Conservation (phyloP, 2,329 filamentous ascomycete species). For the Fusarium mangiferae region DNA sequence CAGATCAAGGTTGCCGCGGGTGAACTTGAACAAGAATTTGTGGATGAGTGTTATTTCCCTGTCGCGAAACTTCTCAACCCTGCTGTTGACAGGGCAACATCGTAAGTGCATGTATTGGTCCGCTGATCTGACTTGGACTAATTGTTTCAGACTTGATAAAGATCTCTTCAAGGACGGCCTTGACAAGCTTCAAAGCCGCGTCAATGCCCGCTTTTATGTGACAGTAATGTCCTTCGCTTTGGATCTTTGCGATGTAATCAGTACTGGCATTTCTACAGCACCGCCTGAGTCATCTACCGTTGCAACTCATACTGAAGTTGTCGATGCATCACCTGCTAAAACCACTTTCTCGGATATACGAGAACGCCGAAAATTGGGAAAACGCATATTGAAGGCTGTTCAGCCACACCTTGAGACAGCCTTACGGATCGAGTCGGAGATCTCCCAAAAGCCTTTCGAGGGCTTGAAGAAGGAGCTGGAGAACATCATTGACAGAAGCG, state of each 20-base stretch:
- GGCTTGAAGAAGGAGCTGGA: conserved; percentile 79
- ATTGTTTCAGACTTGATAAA: conserved; percentile 69
- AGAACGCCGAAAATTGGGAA: conserved; percentile 85
- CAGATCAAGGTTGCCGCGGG: conserved; percentile 79
- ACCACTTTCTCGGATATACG: conserved; percentile 74
- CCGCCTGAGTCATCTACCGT: conserved; percentile 40
- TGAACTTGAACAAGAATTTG: conserved; percentile 79
- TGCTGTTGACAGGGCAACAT: conserved; percentile 81
- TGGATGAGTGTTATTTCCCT: conserved; percentile 93
- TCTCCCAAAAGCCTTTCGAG: conserved; percentile 76
- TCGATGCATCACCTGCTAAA: conserved; percentile 62
- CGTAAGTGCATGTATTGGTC: conserved; percentile 66
- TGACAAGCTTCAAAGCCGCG: conserved; percentile 58
- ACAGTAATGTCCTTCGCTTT: conserved; percentile 66
- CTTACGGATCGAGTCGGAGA: conserved; percentile 81
- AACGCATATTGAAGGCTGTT: conserved; percentile 85
- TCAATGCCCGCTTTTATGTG: conserved; percentile 68
- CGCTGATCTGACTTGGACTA: conserved; percentile 47
- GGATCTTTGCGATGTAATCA: conserved; percentile 66
- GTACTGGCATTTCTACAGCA: conserved; percentile 60
- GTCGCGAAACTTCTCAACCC: conserved; percentile 80
- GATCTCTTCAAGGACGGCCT: conserved; percentile 67
- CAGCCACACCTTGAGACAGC: conserved; percentile 82
- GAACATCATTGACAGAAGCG: conserved; percentile 73
- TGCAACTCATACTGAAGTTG: conserved; percentile 47